phyloP scores from a whole-genome alignment of 139 green algal genomes.

The Chlamydomonas sp. region DNA sequence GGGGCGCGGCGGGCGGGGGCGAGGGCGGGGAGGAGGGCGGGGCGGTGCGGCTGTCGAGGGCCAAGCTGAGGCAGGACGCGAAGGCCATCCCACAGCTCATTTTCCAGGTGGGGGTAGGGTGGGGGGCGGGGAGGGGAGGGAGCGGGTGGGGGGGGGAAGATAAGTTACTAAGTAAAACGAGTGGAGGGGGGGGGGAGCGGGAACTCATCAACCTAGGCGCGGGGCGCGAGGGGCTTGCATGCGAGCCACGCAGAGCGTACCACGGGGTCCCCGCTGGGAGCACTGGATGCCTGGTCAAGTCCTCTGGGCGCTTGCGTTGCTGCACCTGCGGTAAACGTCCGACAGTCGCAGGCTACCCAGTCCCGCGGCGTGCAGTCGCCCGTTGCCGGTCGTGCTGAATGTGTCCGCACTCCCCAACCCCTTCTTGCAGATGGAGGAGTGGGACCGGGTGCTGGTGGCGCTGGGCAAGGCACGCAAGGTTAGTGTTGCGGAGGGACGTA shows the following conservation, averaged over 20 bases:
- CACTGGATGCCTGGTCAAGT: too few species aligned
- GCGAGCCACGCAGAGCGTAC: too few species aligned
- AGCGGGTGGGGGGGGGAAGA: not conserved
- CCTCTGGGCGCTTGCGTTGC: too few species aligned
- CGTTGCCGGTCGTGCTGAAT: not conserved
- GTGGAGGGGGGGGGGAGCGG: too few species aligned
- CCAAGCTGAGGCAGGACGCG: constrained; percentile 27
- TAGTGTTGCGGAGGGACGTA: not conserved
- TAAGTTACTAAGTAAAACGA: too few species aligned
- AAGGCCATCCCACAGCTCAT: constrained; percentile 23
- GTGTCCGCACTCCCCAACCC: not conserved
- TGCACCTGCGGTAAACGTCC: too few species aligned
- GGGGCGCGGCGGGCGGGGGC: not conserved
- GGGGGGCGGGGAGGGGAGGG: not conserved
- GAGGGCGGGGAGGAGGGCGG: constrained; percentile 9
- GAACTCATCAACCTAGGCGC: too few species aligned
- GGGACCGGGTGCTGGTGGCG: constrained; percentile 62
- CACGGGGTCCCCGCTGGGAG: too few species aligned
- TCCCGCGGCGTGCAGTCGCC: too few species aligned
- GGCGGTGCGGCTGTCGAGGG: constrained; percentile 22
- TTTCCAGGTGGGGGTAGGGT: not conserved
- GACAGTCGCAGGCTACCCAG: too few species aligned
- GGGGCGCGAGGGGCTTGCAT: too few species aligned
- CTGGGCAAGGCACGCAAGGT: constrained; percentile 46
- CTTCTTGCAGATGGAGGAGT: constrained; percentile 52